Evolutionary conservation across 2,329 filamentous ascomycete genomes (phyloP), one percentile per base, ranked within the genome.

Genomic region (Lecanicillium sp.): DNA sequence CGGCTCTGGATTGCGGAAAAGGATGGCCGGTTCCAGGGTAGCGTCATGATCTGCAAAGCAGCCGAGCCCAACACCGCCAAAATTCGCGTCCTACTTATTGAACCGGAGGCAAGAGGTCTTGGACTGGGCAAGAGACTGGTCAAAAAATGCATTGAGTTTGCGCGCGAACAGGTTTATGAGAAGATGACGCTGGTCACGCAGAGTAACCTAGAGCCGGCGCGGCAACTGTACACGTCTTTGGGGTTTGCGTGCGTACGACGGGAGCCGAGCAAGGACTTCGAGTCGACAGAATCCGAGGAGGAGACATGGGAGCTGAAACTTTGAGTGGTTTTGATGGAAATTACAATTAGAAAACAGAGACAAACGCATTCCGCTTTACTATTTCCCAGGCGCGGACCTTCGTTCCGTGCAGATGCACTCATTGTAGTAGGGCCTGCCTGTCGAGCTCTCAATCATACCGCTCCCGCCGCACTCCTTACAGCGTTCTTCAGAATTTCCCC

Each of bases 1-100:
- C 56, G 53, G 2, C 58, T 56, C 49, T 62, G 60, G 60, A 59
- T 62, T 10, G 59, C 57, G 0, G 60, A 62, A 38, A 48, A 41
- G 3, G 51, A 52, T 4, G 54, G 43, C 3, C 20, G 52, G 4
- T 62, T 62, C 29, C 37, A 56, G 1, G 60, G 60, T 5, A 58
- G 54, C 41, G 48, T 62, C 17, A 52, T 58, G n/a, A 41, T 62
- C 1, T 42, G 56, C 32, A 53, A 51, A 7, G 55, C 59, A 20
- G 38, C 21, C 23, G 23, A 52, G 24, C n/a, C 21, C 12, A 24
- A 46, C 10, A 49, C 44, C 10, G 60, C 58, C 10, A 55, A 54
- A n/a, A 42, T 62, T 8, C 54, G 60, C 2, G 51, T 58, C 2
- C 54, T 62, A 5, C 20, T 62, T 0, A 60, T 62, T 8, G 56